Evolutionary conservation across 305 asterid species (phyloP), one percentile per base, ranked within the genome.

Genomic region (Petunia hybrid): DNA sequence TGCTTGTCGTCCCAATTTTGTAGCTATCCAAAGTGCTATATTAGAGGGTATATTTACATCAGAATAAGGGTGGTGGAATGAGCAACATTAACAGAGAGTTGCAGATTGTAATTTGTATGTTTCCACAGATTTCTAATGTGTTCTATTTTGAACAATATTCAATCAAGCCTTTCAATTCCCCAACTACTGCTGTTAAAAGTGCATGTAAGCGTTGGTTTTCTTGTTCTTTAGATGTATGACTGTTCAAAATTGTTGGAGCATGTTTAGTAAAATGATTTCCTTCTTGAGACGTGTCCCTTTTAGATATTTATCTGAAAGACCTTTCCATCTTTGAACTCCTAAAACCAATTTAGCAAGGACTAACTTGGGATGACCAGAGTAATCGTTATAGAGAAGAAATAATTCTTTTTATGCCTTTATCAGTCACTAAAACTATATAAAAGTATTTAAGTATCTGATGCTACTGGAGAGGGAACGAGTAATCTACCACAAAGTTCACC

Each of bases 61-160:
- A 51, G 51, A 73, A 73, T 73, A 73, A 73, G 1, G 78, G 14
- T 51, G 46, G 53, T 51, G 46, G 53, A 51, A 53, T 31, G 46
- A 13, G 13, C 61, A 48, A 12, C 63, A 7, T 51, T 46, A 6
- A 73, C 53, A 12, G 61, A 71, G 45, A 60, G 46, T 12, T 51
- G 63, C 12, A 51, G 53, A 53, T 73, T 38, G 63, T 73, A 51
- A 36, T 51, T 38, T 51, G 14, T 36, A 36, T 36, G 59, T 51
- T 48, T 46, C 78, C 78, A 51, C 36, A 13, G 12, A 3, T 51
- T 73, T 2, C 31, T 51, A 8, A 51, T 62, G 46, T 13, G 14
- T 53, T 73, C 7, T 73, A 51, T 51, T 73, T 36, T 53, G 78
- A 73, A 36, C 14, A 73, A 13, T 46, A 73, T 53, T 36, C 48